Evolutionary conservation across 2,329 filamentous ascomycete species (phyloP), one percentile per base, ranked within the genome.

Genomic region (Ophiocordyceps unilateralis): DNA sequence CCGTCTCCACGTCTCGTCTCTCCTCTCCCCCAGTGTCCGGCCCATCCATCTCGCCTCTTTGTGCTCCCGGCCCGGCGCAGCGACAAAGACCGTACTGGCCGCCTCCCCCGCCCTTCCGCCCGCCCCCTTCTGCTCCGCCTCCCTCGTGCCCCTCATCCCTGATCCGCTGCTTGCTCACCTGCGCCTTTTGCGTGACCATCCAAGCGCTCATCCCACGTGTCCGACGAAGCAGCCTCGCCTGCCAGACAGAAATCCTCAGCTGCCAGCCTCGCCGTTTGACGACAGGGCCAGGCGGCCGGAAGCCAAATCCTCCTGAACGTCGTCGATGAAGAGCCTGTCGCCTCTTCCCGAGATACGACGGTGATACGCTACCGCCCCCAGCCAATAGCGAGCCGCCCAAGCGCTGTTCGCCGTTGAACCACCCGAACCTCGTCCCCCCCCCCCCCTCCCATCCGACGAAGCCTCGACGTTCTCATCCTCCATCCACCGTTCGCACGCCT

Each of bases 371-470:
- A 12, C 8, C 20, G 11, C 34, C 15, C 9, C 15, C 24, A 32
- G 26, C 34, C 32, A 42, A 36, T 37, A 42, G 15, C 9, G 43
- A 41, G 21, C 17, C 23, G 19, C 22, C 20, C 12, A 36, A 23
- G 26, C 21, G 28, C 21, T 42, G n/a, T 43, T 45, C 42, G 43
- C 42, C 41, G 40, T 46, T 44, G 47, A 39, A 46, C 41, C 44
- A 21, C 19, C 10, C 36, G 19, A n/a, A 12, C 36, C 36, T 38
- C 20, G 19, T 20, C 36, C 19, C 19, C 17, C 36, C 11, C 11
- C 14, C 10, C 30, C 12, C 30, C 14, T 7, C 12, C 30, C 14
- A 6, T 14, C 11, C 11, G 14, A 17, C 30, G 11, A 15, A 22
- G 38, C 21, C 38, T 26, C 15, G 15, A 15, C 38, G 21, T 34